Conservation (phyloP, 345 rosid species). For the Arabis alpina region DNA sequence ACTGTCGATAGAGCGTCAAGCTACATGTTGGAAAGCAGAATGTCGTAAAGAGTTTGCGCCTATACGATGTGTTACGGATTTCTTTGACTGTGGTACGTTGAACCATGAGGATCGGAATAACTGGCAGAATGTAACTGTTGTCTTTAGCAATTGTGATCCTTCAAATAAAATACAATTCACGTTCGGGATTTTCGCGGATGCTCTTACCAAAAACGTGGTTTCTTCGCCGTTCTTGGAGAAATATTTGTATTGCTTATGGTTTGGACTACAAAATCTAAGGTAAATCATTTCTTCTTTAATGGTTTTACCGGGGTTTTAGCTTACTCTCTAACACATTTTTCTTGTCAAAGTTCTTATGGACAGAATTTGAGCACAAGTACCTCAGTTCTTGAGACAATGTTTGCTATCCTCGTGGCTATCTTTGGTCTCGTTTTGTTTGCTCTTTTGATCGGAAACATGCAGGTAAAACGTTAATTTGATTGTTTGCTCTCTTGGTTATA, state of each 20-base stretch:
- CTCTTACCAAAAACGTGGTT: conserved; percentile 63
- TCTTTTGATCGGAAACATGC: conserved; percentile 68
- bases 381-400: conserved; percentile 57
- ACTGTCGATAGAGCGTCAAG: conserved; percentile 76
- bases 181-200: conserved; percentile 74
- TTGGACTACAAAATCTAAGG: conserved; percentile 95
- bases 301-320: neutral
- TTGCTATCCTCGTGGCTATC: conserved; percentile 60
- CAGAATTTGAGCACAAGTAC: conserved; percentile 55
- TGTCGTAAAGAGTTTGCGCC: conserved; percentile 59
- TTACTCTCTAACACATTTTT: conserved; percentile 14
- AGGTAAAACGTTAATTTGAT: conserved; percentile 46
- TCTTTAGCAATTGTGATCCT: conserved; percentile 69
- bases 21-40: conserved; percentile 73
- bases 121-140: conserved; percentile 66
- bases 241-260: conserved; percentile 91
- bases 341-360: conserved; percentile 57
- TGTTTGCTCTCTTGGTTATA: too few relatives aligned
- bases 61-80: conserved; percentile 49
- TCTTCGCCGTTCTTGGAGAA: conserved; percentile 65
- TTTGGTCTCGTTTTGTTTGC: conserved; percentile 73
- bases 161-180: conserved; percentile 48
- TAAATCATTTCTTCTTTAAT: conserved; percentile 30
- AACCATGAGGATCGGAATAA: conserved; percentile 28
- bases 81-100: conserved; percentile 64